Base-by-base conservation (phyloP, 1,284 basidiomycete genomes). In the Farysia itapuensis region DNA sequence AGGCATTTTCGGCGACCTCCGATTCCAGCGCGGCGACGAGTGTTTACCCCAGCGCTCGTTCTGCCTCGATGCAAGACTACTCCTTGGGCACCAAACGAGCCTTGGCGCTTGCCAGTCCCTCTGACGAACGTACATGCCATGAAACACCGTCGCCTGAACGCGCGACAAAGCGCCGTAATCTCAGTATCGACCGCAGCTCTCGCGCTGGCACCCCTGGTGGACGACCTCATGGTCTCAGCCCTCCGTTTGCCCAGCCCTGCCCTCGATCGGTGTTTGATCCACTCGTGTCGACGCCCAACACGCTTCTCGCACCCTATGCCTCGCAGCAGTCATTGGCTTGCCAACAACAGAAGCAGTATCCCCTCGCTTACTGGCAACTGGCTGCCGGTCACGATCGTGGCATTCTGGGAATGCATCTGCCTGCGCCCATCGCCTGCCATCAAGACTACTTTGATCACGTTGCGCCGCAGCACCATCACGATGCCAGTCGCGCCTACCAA, bases 361-460 rank as follows among this genome's bases (percentile, higher is more conserved):
- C 61, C 5, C 45, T 60, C 5, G 50, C 61, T 2, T 65, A 60
- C 44, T 65, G 58, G 56, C 61, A 60, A 20, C 39, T 60, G 23
- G 57, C 58, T 11, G 56, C 58, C 16, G 57, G 58, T 5, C 45
- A 65, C 41, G 52, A 65, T 22, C 43, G 56, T 26, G 60, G 60
- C 11, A 64, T 64, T 30, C 26, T 64, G 23, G 60, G 60, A 21
- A 42, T 64, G n/a, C 60, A 64, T 45, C 57, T 64, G 39, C 60
- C 60, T 18, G 49, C 53, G 14, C 45, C 49, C n/a, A 43, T 42
- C 32, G 25, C 41, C 5, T 38, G 37, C 22, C 42, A 44, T 21
- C 35, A 16, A 18, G 60, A 64, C 45, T 64, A 64, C 50, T 64
- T 58, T 42, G 46, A 64, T 34, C 18, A 43, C 31, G n/a, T n/a